Evolutionary conservation across 176 grass and related monocot species (phyloP).

Genomic region (Alopecurus myosuroides): DNA sequence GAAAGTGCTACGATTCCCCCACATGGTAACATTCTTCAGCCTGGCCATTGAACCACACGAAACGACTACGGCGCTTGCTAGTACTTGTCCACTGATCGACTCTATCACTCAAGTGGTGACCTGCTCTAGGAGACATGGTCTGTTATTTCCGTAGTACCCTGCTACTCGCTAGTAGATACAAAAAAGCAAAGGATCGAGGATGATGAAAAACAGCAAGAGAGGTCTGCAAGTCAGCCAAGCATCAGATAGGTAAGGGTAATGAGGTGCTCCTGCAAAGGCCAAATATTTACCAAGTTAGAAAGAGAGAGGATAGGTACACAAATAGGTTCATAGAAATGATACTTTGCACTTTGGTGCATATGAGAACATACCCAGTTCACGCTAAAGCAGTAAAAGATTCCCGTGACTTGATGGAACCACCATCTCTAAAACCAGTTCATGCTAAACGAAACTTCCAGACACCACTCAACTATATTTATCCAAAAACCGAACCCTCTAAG

Average conservation of each 20-base stretch:
- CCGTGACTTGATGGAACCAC: neutral
- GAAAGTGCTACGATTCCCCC: neutral
- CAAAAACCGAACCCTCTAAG: neutral
- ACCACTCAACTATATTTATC: neutral
- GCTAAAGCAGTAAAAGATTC: neutral
- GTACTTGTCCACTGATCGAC: neutral
- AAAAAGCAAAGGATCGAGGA: neutral
- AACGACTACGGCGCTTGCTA: neutral
- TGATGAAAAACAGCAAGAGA: slow-evolving; percentile 6
- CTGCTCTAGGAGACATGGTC: neutral
- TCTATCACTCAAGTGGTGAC: neutral
- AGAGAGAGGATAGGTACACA: neutral
- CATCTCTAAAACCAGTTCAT: neutral
- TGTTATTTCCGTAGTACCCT: slow-evolving; percentile 31
- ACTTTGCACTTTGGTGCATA: neutral
- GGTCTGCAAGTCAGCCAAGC: slow-evolving; percentile 32
- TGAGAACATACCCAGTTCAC: neutral
- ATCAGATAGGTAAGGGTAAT: slow-evolving; percentile 46
- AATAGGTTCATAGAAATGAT: neutral
- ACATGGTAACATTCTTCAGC: neutral
- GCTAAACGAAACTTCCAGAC: neutral
- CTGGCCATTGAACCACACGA: neutral
- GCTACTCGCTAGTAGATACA: slow-evolving; percentile 40
- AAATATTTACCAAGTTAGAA: slow-evolving; percentile 6
- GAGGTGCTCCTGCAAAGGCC: slow-evolving; percentile 35